Evolutionary conservation across 306 rosid species (phyloP), one percentile per base, ranked within the genome.

Genomic region (Aeschynomene evenia): DNA sequence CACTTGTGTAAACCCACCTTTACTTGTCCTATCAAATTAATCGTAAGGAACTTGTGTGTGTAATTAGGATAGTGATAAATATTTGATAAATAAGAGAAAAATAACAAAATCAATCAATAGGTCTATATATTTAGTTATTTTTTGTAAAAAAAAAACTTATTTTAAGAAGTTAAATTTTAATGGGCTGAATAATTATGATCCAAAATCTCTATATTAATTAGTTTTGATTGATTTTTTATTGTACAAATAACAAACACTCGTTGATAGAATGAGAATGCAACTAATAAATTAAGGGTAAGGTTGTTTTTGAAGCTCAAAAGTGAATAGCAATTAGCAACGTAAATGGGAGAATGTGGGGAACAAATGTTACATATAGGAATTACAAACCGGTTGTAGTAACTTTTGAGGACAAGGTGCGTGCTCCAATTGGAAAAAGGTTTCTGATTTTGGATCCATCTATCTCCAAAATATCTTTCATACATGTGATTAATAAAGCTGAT

Each of bases 361-460:
- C 58, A 56, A 40, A 40, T 48, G 62, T 48, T 63, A 65, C 60
- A 52, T 45, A 71, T 46, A 66, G 26, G 59, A 82, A 77, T 57
- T 57, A 68, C 72, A 46, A 77, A 74, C 24, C 48, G 53, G 56
- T 58, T 79, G 86, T 70, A 43, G 70, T 72, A 71, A 77, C 83
- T 85, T 83, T 76, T 73, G 12, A 69, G 63, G 81, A 81, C 79
- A 86, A 45, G 79, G 75, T 78, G 84, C 67, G 83, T 78, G 88
- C 73, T 72, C 48, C 28, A 64, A 69, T 61, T 26, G 76, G 64
- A 81, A 78, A 78, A 29, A 73, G 71, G 77, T 73, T 10, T 63
- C 10, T 59, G 73, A 82, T 42, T 85, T 79, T 70, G 83, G 77
- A 79, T 78, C 73, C 62, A 28, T 71, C 73, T 66, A 28, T 71